Base-by-base conservation (phyloP, 306 rosid species). In the Vigna radiata region DNA sequence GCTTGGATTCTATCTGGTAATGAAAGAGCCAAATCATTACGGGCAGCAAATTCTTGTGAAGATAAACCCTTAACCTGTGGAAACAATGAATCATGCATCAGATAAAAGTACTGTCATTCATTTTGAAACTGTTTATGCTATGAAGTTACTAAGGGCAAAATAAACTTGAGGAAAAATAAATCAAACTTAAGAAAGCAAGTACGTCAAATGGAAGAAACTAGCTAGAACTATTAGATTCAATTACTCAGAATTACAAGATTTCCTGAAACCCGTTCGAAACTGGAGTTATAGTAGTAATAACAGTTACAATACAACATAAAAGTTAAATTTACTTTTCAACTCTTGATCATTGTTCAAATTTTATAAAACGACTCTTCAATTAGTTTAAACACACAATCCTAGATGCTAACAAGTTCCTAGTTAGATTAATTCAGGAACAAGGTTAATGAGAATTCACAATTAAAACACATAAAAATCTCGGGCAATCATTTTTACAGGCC, bases 11-110 rank as follows among this genome's bases (percentile, higher is more conserved):
- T 91, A 18, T 88, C 99, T 1, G 99, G 97, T 85, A 96, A 81
- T 18, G 99, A 96, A 82, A 86, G 94, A 83, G 87, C 97, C 90
- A 96, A 75, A 86, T 96, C 99, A 87, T 96, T 96, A 27, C 99
- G 97, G 53, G 98, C 95, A 56, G 94, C 92, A 87, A 96, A 87
- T 87, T 96, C 99, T 84, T 91, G 96, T 0, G 94, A 77, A 9
- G 96, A 88, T 81, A 95, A 93, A 69, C 99, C 97, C 54, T 91
- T 92, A 18, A 90, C 96, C 99, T 95, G 89, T 54, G 31, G 55
- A 70, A 66, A 67, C 31, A 75, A 63, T 31, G 25, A 4, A 59
- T 75, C 64, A 56, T 9, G 48, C 63, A 77, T 75, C 74, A 31
- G 5, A 70, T 43, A 70, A 67, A 67, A 31, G 41, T 25, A 44